Conservation (phyloP, 208 protist genomes). For the Leptomonas seymouri region DNA sequence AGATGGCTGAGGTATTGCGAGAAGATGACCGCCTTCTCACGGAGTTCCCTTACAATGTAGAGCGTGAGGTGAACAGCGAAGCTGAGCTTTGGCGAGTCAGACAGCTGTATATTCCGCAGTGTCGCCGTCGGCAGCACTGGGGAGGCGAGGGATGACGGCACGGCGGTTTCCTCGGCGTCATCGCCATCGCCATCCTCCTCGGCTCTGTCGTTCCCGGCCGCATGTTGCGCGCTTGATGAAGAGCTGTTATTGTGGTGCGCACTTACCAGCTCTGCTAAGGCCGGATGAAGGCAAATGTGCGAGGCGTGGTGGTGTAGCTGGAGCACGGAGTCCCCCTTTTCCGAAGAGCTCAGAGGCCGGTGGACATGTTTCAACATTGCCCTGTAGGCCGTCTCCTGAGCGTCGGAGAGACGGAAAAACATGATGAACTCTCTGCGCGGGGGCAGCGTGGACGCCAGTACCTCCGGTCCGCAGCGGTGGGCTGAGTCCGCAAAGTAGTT, state of each 20-base stretch:
- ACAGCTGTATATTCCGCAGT: slow-evolving; percentile 30
- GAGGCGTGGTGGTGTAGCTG: slow-evolving; percentile 72
- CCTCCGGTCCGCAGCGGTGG: slow-evolving; percentile 78
- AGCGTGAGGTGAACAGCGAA: slow-evolving; percentile 58
- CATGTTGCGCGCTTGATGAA: not conserved
- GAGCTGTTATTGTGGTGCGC: not conserved
- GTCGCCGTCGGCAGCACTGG: slow-evolving; percentile 5
- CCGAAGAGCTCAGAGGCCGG: slow-evolving; percentile 12
- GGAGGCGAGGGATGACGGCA: not conserved
- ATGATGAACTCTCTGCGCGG: slow-evolving; percentile 68
- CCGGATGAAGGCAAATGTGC: slow-evolving; percentile 77
- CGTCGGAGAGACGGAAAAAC: slow-evolving; percentile 58
- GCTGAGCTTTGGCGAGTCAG: slow-evolving; percentile 68
- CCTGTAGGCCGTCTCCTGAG: slow-evolving; percentile 76
- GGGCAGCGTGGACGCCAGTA: slow-evolving; percentile 71
- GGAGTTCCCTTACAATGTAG: slow-evolving; percentile 47
- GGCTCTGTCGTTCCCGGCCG: not conserved
- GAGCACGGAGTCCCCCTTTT: slow-evolving; percentile 28
- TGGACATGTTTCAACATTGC: slow-evolving; percentile 43
- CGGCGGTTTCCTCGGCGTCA: slow-evolving; percentile 11
- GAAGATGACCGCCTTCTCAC: slow-evolving; percentile 86
- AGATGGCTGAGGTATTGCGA: slow-evolving; percentile 73
- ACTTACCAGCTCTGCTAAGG: slow-evolving; percentile 18
- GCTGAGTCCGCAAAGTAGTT: slow-evolving; percentile 64
- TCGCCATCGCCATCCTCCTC: slow-evolving; percentile 27